A percentile compares a stretch with the other conserved stretches of the same genome.
Evolutionary conservation across 225 moss, liverwort and hornwort species (phyloP).

Genomic region (Pseudisothecium myosuroides): DNA sequence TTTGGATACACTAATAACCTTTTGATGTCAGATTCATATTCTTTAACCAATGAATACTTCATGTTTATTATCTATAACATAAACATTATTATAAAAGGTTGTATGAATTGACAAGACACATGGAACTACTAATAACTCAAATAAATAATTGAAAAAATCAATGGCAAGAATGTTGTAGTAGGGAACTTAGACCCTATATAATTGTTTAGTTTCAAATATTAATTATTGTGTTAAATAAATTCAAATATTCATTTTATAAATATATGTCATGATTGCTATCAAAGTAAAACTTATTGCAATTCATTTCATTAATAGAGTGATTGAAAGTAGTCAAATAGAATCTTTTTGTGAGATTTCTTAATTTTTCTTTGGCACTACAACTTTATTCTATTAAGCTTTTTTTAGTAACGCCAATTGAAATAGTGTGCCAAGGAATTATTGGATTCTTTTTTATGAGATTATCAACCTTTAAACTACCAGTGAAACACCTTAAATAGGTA

Average conservation of each 20-base stretch:
- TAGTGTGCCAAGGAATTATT: fast-evolving
- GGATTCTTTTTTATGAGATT: not conserved
- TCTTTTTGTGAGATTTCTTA: not conserved
- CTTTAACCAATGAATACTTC: not conserved
- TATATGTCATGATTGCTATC: not conserved
- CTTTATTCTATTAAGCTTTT: too few species aligned
- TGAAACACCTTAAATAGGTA: too few species aligned
- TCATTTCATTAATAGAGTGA: not conserved
- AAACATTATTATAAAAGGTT: too few species aligned
- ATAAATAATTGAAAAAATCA: not conserved
- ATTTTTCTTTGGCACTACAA: not conserved
- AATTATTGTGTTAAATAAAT: not conserved
- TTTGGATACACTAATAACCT: not conserved
- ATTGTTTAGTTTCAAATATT: not conserved
- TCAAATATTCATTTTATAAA: fast-evolving
- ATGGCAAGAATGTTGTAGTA: not conserved
- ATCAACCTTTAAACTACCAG: not conserved
- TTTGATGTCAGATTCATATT: fast-evolving
- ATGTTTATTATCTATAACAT: too few species aligned
- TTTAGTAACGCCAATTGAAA: not conserved
- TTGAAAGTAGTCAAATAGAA: not conserved
- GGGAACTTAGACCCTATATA: not conserved
- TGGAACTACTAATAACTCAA: not conserved
- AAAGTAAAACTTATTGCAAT: not conserved
- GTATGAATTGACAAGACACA: fast-evolving